Conservation (phyloP, 257 asterid genomes). For the Solanum rostratum region DNA sequence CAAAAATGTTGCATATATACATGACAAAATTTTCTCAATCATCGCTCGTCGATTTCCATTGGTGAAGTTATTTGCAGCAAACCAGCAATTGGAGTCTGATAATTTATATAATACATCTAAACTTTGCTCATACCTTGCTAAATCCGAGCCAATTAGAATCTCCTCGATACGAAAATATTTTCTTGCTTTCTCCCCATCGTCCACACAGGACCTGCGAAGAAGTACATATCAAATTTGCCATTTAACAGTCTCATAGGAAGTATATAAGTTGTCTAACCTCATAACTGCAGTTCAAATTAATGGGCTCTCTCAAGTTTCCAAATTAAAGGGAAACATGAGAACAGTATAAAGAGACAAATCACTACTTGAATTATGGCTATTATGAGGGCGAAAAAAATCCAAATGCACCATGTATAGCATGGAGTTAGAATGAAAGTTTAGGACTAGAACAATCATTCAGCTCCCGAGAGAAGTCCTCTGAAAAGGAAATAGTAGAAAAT, state of each 20-base stretch:
- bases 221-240: neutral
- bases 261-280: neutral
- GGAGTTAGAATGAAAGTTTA: neutral
- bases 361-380: neutral
- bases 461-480: neutral
- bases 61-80: neutral
- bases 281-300: neutral
- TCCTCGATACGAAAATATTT: constrained; percentile 73
- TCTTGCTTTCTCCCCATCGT: constrained; percentile 54
- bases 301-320: neutral
- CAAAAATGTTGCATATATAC: neutral
- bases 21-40: neutral
- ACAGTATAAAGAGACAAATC: neutral
- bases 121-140: constrained; percentile 45
- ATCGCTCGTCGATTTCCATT: neutral
- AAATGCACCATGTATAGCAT: neutral
- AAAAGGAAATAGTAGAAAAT: neutral
- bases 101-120: neutral
- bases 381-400: neutral
- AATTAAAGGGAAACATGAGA: neutral
- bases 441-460: neutral
- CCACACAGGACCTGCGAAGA: constrained; percentile 69
- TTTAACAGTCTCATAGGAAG: neutral
- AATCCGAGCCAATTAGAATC: constrained; percentile 99
- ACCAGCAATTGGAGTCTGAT: neutral